A percentile compares a stretch with the other conserved stretches of the same genome.
phyloP scores from a whole-genome alignment of 2,329 filamentous ascomycete species.

The Botrytis medusae region DNA sequence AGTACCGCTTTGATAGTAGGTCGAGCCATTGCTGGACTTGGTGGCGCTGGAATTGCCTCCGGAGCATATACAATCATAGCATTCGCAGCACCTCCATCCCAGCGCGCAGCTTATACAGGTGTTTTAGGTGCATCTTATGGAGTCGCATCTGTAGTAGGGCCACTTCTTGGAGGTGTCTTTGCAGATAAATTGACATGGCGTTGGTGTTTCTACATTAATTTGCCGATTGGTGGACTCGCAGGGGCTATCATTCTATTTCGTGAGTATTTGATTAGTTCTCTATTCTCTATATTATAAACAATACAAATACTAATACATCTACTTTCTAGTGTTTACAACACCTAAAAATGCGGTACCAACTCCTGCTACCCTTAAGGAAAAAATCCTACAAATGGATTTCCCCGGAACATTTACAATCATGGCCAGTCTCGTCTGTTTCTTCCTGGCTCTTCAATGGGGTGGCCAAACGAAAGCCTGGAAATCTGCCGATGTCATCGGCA shows the following conservation, averaged over 20 bases:
- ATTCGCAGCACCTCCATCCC: conserved; percentile 36
- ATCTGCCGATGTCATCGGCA: conserved; percentile 44
- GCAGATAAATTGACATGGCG: conserved; percentile 58
- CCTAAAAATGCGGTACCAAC: conserved; percentile 44
- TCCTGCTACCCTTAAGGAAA: conserved; percentile 44
- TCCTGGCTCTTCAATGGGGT: conserved; percentile 51
- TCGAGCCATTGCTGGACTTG: conserved; percentile 33
- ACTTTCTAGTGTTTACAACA: conserved; percentile 33
- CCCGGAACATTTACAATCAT: conserved; percentile 48
- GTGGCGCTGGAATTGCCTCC: conserved; percentile 34
- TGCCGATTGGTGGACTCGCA: conserved; percentile 42
- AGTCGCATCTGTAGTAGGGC: conserved; percentile 60
- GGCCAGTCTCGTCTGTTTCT: conserved; percentile 45
- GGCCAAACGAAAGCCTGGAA: conserved; percentile 48
- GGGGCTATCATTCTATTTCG: conserved; percentile 28
- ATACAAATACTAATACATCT: background rate
- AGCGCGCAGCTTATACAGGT: conserved; percentile 52
- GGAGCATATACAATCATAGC: conserved; percentile 47
- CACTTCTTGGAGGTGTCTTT: conserved; percentile 62
- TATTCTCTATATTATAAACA: background rate
- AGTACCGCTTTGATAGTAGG: conserved; percentile 26
- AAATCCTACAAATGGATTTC: conserved; percentile 51
- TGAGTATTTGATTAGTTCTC: background rate
- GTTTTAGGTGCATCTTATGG: conserved; percentile 67
- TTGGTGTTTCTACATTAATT: conserved; percentile 46